phyloP scores from a whole-genome alignment of 768 basidiomycete genomes.

The Mycena polygramma region DNA sequence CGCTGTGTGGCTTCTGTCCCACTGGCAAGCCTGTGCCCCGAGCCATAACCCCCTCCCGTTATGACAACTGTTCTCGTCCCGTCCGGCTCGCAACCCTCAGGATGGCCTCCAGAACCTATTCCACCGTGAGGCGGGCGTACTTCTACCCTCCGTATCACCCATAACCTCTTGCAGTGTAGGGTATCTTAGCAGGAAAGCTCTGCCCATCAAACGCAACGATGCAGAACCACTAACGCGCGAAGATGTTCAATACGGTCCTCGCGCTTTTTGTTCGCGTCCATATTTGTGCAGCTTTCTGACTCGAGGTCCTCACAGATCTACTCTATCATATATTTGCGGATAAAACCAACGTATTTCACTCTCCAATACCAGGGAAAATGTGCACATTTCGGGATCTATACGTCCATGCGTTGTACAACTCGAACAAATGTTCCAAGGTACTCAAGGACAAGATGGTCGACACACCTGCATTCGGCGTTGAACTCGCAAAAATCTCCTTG shows the following conservation, averaged over 20 bases:
- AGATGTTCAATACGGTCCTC: conserved; percentile 80
- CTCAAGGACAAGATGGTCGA: conserved; percentile 91
- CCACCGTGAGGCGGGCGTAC: conserved; percentile 62
- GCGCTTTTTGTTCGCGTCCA: neutral
- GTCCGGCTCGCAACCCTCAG: conserved; percentile 7
- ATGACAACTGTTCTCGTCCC: conserved; percentile 29
- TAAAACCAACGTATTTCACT: conserved; percentile 76
- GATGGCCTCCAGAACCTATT: conserved; percentile 63
- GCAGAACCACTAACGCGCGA: conserved; percentile 86
- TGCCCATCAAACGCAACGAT: conserved; percentile 86
- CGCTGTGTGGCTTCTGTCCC: neutral
- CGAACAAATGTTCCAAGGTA: conserved; percentile 88
- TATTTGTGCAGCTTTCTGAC: conserved; percentile 14
- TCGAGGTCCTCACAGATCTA: conserved; percentile 57
- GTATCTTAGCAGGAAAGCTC: conserved; percentile 75
- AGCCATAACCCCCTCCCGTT: neutral
- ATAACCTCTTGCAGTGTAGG: conserved; percentile 56
- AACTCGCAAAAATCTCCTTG: conserved; percentile 86
- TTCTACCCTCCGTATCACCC: conserved; percentile 26
- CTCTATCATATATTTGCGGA: conserved; percentile 85
- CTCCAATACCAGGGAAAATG: conserved; percentile 63
- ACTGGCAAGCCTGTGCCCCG: neutral
- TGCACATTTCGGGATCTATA: conserved; percentile 88
- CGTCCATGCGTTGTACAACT: conserved; percentile 83
- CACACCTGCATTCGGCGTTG: conserved; percentile 80